Evolutionary conservation across 1,139 yeast species (phyloP).

Genomic region (Diutina sp.): DNA sequence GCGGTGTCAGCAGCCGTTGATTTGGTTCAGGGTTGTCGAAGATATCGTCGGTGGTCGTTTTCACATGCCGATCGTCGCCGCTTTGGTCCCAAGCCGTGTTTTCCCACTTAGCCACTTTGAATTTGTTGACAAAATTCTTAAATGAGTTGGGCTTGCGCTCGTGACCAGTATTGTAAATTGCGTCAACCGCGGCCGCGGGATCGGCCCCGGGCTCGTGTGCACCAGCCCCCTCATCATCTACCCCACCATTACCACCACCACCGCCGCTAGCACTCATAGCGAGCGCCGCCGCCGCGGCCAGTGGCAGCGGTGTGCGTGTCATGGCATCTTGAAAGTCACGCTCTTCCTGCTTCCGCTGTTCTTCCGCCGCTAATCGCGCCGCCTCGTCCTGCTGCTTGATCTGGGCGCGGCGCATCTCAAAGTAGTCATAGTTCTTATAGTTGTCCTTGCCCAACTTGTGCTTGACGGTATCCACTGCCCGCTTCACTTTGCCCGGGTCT

Average conservation of each 20-base stretch:
- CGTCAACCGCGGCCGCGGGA: not conserved
- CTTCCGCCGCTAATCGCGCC: not conserved
- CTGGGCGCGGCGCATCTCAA: conserved; percentile 5
- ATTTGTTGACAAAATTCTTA: not conserved
- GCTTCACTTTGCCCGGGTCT: conserved; percentile 12
- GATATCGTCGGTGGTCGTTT: not conserved
- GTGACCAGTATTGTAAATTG: not conserved
- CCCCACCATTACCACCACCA: not conserved
- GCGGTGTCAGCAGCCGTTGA: not conserved
- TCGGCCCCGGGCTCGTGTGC: not conserved
- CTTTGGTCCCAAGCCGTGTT: not conserved
- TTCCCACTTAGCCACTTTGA: not conserved
- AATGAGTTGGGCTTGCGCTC: not conserved
- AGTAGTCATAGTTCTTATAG: conserved; percentile 26
- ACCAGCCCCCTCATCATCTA: not conserved
- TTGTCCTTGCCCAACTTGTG: conserved; percentile 20
- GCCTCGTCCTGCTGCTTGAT: not conserved
- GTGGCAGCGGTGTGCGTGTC: not conserved
- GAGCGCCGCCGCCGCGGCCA: not conserved
- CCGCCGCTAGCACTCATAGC: too few species aligned
- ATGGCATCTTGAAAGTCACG: not conserved
- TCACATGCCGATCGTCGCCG: not conserved
- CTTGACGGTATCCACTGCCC: conserved; percentile 18
- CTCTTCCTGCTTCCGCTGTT: not conserved
- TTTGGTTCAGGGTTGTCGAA: not conserved